Base-by-base conservation (phyloP, 352 stramenopile species). In the Phytopythium kandeliae region DNA sequence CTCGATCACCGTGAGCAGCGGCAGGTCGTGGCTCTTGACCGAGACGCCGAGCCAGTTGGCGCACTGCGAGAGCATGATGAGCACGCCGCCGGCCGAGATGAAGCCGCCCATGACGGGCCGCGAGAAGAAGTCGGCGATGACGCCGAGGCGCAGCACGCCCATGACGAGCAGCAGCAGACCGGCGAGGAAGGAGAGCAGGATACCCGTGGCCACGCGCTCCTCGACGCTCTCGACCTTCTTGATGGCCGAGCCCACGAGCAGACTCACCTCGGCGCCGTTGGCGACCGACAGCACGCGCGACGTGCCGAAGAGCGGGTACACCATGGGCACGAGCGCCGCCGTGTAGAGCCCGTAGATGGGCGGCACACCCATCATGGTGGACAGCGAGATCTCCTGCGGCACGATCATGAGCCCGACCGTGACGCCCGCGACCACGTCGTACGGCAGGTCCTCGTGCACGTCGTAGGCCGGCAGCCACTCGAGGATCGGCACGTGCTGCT, bases 31-130 rank as follows among this genome's bases (percentile, higher is more conserved):
- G 26, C 57, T 74, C 15, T 63, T 49, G 19, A 92, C 63, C 11
- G 70, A 66, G 42, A 96, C 78, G 28, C 87, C 85, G 51, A 97
- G 78, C 61, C 86, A 83, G 51, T 92, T 88, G 35, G 86, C 86
- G 26, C 90, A 64, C 68, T 97, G 88, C 40, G 82, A 95, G 31
- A 92, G 69, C 48, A 88, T 92, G 72, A 97, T 97, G 54, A 96
- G 83, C 51, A 97, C 72, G 24, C 88, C 85, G 2, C 84, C 86
- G 24, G 71, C 89, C 17, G 80, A 92, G 38, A 93, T 94, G 62
- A 97, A 97, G 40, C 89, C 89, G 16, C 81, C 88, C 60, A 97
- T 82, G 50, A 97, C 88, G 8, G 90, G 85, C 35, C 94, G 74
- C 9, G 80, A 91, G 54, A 97, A 81, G 55, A 97, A 96, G 36